Percentiles rank a stretch among this genome's conserved stretches.
These are phyloP conservation scores for Fonsecaea monophora DNA, from an alignment of 2,329 filamentous ascomycete genomes.

Conservation along the genomic window DNA sequence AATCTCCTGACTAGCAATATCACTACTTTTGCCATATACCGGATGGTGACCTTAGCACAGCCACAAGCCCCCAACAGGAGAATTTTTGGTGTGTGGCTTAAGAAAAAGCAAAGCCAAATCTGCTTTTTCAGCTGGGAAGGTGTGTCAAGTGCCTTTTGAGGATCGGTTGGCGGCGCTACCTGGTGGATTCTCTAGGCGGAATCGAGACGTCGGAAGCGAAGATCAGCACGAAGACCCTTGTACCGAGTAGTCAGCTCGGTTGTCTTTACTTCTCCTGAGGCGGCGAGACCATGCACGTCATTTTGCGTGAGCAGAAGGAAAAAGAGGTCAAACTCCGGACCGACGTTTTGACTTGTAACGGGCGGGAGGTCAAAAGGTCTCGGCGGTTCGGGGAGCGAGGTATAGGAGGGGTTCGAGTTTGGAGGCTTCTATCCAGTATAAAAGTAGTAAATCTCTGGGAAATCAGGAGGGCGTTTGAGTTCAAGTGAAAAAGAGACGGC, in stretches of 20 bases:
- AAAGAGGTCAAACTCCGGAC: neutral
- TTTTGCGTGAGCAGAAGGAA: neutral
- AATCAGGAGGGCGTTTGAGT: neutral
- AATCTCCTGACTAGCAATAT: neutral
- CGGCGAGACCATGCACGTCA: neutral
- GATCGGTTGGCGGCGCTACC: neutral
- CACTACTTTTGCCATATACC: neutral
- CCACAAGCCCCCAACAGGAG: neutral
- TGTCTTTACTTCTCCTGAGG: neutral
- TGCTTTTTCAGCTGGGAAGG: constrained; percentile 1
- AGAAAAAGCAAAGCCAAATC: neutral
- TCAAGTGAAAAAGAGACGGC: neutral
- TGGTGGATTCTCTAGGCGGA: neutral
- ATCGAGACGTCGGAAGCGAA: constrained; percentile 9
- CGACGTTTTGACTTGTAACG: neutral
- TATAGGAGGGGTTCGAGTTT: neutral
- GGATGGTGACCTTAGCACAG: neutral
- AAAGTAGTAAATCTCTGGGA: neutral
- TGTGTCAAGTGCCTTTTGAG: neutral
- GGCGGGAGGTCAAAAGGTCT: neutral
- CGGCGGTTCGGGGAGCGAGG: neutral
- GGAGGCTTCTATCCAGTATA: neutral
- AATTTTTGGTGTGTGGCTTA: neutral
- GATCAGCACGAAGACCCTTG: neutral
- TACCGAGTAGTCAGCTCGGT: neutral